Evolutionary conservation across 768 basidiomycete genomes (phyloP).

Genomic region (Coprinopsis marcescibilis): DNA sequence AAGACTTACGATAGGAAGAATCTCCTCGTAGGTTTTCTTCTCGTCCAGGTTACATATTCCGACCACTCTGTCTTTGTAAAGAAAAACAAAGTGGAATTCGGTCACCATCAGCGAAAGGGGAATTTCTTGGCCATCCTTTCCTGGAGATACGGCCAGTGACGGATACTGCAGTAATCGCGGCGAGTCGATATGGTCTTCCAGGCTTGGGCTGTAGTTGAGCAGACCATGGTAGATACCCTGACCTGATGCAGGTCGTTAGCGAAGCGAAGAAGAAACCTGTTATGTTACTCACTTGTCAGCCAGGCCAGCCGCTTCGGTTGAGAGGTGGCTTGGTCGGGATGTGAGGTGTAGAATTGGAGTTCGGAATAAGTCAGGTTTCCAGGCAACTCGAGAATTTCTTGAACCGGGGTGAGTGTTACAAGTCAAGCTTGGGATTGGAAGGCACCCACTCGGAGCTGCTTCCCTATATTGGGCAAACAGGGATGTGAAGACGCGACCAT

Average conservation of each 20-base stretch:
- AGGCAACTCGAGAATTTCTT: conserved; percentile 89
- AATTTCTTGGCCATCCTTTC: conserved; percentile 29
- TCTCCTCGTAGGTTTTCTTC: conserved; percentile 76
- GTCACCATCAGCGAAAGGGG: conserved; percentile 81
- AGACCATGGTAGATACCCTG: conserved; percentile 86
- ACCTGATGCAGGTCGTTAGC: conserved; percentile 37
- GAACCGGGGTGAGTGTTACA: conserved; percentile 9
- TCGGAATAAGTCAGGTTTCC: conserved; percentile 72
- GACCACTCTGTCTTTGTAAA: conserved; percentile 74
- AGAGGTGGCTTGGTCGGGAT: conserved; percentile 63
- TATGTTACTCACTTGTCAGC: conserved; percentile 67
- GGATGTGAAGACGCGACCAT: conserved; percentile 64
- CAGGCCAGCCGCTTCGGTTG: conserved; percentile 78
- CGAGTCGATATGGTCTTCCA: conserved; percentile 73
- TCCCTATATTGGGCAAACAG: conserved; percentile 75
- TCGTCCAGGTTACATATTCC: conserved; percentile 81
- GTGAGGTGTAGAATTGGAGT: conserved; percentile 71
- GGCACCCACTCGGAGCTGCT: conserved; percentile 62
- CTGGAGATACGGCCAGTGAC: conserved; percentile 23
- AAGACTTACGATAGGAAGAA: conserved; percentile 64
- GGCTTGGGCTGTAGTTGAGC: conserved; percentile 60
- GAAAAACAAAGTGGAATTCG: conserved; percentile 86
- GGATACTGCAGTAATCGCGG: conserved; percentile 81
- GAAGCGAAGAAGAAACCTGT: not conserved
- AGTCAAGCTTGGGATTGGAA: conserved; percentile 15